Percentiles rank a stretch among this genome's conserved stretches.
Conservation (phyloP, 139 green algal genomes). For the Chloropicon primus region DNA sequence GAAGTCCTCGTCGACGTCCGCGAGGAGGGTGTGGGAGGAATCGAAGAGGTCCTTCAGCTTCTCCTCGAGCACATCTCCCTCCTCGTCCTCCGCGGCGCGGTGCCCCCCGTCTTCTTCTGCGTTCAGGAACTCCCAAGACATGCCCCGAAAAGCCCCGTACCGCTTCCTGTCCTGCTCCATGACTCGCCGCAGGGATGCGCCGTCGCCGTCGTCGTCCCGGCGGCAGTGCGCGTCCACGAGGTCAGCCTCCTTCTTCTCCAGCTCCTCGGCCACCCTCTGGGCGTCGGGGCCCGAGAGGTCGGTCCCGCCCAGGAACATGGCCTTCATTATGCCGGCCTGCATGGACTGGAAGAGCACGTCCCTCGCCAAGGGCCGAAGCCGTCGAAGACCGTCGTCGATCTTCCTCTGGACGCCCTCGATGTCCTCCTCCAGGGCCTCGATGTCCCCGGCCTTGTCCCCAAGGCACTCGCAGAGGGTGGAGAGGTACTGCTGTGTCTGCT, state of each 20-base stretch:
- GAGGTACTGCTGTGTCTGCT: neutral
- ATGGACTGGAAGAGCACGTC: neutral
- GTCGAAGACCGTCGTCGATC: neutral
- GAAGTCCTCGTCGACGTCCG: neutral
- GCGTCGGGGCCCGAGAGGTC: neutral
- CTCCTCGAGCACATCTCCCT: neutral
- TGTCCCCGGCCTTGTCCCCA: neutral
- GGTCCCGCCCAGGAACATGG: neutral
- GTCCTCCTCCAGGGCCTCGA: neutral
- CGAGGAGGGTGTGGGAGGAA: neutral
- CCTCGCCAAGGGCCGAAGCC: neutral
- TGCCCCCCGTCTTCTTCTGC: neutral
- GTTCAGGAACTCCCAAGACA: too few relatives aligned
- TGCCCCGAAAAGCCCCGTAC: too few relatives aligned
- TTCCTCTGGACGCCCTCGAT: neutral
- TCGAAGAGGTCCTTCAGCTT: too few relatives aligned
- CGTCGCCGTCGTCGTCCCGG: too few relatives aligned
- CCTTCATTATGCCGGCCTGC: neutral
- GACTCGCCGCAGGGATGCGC: too few relatives aligned
- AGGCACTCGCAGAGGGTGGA: neutral
- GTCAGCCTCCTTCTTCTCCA: neutral
- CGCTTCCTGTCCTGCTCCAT: too few relatives aligned
- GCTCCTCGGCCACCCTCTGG: neutral
- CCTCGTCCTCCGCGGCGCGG: too few relatives aligned
- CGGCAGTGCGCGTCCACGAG: neutral